Evolutionary conservation across 1,284 basidiomycete genomes (phyloP), one percentile per base, ranked within the genome.

Genomic region (Fomitopsis schrenkii): DNA sequence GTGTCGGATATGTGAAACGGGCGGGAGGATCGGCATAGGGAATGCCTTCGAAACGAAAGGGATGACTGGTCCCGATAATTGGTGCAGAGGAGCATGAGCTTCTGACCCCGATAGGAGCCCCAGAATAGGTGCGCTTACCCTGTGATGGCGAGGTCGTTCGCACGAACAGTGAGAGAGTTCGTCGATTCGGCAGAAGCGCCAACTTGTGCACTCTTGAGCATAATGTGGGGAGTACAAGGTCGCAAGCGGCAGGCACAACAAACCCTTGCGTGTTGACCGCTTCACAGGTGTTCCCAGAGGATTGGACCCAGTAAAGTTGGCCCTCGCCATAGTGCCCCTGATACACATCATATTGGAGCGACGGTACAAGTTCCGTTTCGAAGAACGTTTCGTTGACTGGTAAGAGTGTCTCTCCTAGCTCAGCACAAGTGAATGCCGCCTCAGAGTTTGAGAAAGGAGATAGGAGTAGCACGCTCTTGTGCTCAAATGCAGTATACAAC

Each of bases 1-100:
- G 55, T 2, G 68, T 68, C 0, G 76, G 72, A 59, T 76, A 74
- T 36, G 69, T 70, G 64, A 70, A 77, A 5, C 76, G 67, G 33
- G 61, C 63, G 5, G 72, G 72, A 14, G 68, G 70, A 57, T 73
- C 62, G 12, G 72, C 76, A 56, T 74, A 77, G 1, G 74, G 75
- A 22, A 77, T 72, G 7, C 76, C 76, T 22, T 73, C 65, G 68
- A 77, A 77, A 35, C 70, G 67, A 71, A 77, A 77, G 3, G 3
- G 72, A 71, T 4, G 67, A 63, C 52, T 71, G 70, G 59, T 77
- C 74, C 15, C 76, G 75, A 64, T 69, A 76, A 5, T 75, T 74
- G 33, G 58, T 15, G 17, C 12, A 42, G 17, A 0, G 4, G 12
- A 7, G 30, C 28, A n/a, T 36, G 52, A 52, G 7, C 9, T 17